A percentile compares a stretch with the other conserved stretches of the same genome.
Evolutionary conservation across 2,329 filamentous ascomycete species (phyloP).

Genomic region (Nothopassalora personata): DNA sequence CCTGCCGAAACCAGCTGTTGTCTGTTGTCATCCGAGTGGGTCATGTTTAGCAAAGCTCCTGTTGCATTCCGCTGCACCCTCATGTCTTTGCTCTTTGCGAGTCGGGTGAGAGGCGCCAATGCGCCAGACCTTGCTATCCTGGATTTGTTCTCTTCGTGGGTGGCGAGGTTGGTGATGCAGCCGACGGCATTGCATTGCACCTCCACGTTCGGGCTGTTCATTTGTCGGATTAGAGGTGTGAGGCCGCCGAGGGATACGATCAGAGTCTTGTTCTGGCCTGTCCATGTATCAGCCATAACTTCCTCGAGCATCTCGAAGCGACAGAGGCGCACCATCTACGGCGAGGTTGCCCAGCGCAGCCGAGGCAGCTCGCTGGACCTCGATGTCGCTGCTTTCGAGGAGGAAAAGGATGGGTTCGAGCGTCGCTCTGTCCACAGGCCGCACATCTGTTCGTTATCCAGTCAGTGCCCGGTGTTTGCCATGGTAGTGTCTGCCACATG

Average conservation of each 20-base stretch:
- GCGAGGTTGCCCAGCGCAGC: conserved; percentile 93
- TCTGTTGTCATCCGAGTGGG: conserved; percentile 96
- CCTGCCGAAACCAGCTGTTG: conserved; percentile 96
- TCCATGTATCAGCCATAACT: conserved; percentile 65
- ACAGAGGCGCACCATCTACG: conserved; percentile 69
- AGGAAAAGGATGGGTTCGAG: conserved; percentile 94
- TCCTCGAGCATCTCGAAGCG: conserved; percentile 53
- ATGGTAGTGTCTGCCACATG: conserved; percentile 39
- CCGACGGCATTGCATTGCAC: conserved; percentile 99
- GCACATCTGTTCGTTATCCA: conserved; percentile 63
- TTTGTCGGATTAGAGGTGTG: conserved; percentile 88
- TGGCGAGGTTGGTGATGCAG: conserved; percentile 96
- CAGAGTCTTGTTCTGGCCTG: conserved; percentile 95
- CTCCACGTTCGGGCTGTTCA: conserved; percentile 96
- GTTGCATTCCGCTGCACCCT: conserved; percentile 96
- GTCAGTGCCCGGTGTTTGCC: conserved; percentile 7
- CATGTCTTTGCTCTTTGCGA: conserved; percentile 98
- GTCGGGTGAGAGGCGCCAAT: conserved; percentile 77
- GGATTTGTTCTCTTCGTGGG: conserved; percentile 98
- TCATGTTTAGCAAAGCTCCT: conserved; percentile 96
- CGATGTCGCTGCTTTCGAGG: conserved; percentile 89
- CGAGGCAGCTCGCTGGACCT: conserved; percentile 93
- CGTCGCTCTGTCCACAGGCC: conserved; percentile 90
- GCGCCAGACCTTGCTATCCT: conserved; percentile 96
- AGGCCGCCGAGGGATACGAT: conserved; percentile 91